Evolutionary conservation across 768 basidiomycete genomes (phyloP), one percentile per base, ranked within the genome.

Genomic region (Rhodotorula paludigena): DNA sequence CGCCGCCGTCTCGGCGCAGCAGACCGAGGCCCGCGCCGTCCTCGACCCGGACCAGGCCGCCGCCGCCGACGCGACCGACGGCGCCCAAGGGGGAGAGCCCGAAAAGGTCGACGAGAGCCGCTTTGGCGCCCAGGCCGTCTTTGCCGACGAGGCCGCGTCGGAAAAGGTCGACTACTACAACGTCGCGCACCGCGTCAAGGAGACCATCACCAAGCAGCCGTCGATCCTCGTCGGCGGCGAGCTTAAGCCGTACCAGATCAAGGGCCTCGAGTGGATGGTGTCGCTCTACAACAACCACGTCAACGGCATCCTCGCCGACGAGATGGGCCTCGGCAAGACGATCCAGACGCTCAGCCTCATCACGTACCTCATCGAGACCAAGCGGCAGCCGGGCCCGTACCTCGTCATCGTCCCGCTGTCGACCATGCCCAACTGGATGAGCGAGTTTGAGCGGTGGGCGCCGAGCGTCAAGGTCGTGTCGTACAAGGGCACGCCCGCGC

Each of bases 281-380:
- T 66, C 65, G 33, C 69, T 77, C 20, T 74, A 75, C 63, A 76
- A 75, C 66, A 77, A 77, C 63, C 68, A 74, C 36, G 67, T 77
- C 59, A 76, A 76, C 60, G 76, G 76, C 20, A 77, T 77, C 44
- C 66, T 77, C 32, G 76, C 76, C 32, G 76, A 77, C 64, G 76
- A 77, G 69, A 76, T 77, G 75, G 74, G 76, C 63, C 72, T 74
- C 42, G 74, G 74, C 30, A 74, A 96, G 89, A 99, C 96, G 0
- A 83, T 98, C 2, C 96, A 99, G 83, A 90, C 87, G 0, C 97
- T 99, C 51, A 86, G 94, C 0, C 94, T 99, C 77, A 86, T 90
- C 71, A 93, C 94, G 2, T 89, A 92, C 79, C 83, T 99, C 1
- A 88, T 91, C 47, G 88, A 89, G 36, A 52, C 48, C 28, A 75